A percentile compares a stretch with the other conserved stretches of the same genome.
Conservation (phyloP, 108 stramenopile species). For the Pseudonitzschia delicatissima region DNA sequence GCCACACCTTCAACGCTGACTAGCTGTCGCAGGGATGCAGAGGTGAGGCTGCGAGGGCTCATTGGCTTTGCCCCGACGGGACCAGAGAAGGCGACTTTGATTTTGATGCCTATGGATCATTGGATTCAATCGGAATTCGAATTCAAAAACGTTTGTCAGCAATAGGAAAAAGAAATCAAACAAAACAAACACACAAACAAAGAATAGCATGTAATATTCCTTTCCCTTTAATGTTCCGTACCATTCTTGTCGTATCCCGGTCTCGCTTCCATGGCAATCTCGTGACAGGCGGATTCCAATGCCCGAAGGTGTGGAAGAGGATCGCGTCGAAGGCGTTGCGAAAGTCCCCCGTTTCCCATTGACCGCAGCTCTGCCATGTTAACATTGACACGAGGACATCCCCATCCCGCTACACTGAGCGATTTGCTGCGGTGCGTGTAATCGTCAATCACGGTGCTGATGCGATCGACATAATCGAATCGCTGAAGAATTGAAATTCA, state of each 20-base stretch:
- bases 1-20: conserved; percentile 99
- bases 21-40: conserved; percentile 63
- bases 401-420: conserved; percentile 39
- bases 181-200: not conserved
- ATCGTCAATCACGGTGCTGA: conserved; percentile 67
- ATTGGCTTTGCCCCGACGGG: conserved; percentile 58
- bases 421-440: conserved; percentile 48
- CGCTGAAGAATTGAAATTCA: conserved; percentile 3
- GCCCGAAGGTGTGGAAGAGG: conserved; percentile 82
- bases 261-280: conserved; percentile 62
- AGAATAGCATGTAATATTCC: not conserved
- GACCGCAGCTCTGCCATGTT: conserved; percentile 69
- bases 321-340: conserved; percentile 52
- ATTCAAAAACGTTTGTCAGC: not conserved
- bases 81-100: conserved; percentile 75
- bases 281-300: conserved; percentile 72
- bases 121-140: not conserved
- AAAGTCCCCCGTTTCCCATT: conserved; percentile 45
- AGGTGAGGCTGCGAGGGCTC: conserved; percentile 70
- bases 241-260: conserved; percentile 79
- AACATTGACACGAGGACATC: conserved; percentile 62
- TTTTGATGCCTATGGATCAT: conserved; percentile 25
- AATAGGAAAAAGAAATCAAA: not conserved
- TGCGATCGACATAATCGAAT: conserved; percentile 44
- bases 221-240: not conserved